Evolutionary conservation across 1,284 basidiomycete species (phyloP), one percentile per base, ranked within the genome.

Genomic region (Ustilago cynodontis): DNA sequence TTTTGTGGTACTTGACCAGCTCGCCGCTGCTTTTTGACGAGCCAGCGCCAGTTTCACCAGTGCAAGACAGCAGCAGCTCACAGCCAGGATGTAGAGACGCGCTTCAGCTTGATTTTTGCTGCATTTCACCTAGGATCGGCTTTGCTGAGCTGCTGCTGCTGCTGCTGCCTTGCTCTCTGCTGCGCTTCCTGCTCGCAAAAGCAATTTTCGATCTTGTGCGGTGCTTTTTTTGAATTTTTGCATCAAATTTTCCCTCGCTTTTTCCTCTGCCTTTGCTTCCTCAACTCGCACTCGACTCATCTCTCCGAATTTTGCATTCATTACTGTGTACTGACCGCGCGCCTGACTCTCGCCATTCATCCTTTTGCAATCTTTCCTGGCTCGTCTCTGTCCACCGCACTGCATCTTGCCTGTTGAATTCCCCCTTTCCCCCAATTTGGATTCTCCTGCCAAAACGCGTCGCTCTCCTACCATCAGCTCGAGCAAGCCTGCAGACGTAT

Each of bases 381-480:
- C 4, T 28, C 47, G 5, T 49, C 56, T 47, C 50, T 31, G 39
- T 20, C 41, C 41, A n/a, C n/a, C n/a, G 18, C 29, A 49, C 39
- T 56, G 66, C 57, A 33, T 13, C 51, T 59, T 39, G 29, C 18
- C 61, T 54, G 55, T 41, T 20, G 33, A 52, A 24, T 55, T 33
- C 56, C 56, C 59, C 58, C 24, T 37, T 45, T 45, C 43, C 59
- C 69, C 69, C 52, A 63, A 60, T 65, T 75, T 51, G 57, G 65
- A 71, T 39, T 71, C 68, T 71, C 68, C 67, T 75, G 67, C 72
- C 67, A 75, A 75, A 75, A 66, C 67, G 72, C 63, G 67, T 52
- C 59, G 59, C 24, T 47, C 61, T 47, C 26, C 73, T 76, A 31
- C 68, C 73, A 76, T 68, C 73, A 76, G 59, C 59, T 63, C 51